Base-by-base conservation (phyloP, 208 protist genomes). In the Lotmaria passim region DNA sequence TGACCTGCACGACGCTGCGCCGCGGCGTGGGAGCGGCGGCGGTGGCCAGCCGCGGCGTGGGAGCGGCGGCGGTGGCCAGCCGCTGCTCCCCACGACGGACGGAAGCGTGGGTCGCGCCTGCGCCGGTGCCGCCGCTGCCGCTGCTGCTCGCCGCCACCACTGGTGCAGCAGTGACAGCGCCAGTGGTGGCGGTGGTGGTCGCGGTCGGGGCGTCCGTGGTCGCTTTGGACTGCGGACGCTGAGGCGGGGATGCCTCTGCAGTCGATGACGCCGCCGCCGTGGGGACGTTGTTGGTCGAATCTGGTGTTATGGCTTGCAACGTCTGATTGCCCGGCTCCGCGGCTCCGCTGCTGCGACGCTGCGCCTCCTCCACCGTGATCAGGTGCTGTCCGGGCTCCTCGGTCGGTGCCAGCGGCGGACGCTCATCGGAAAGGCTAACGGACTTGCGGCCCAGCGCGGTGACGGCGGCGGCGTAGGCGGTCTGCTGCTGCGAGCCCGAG, bases 41-140 rank as follows among this genome's bases (percentile, higher is more conserved):
- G 46, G 24, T 51, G 2, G 61, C 51, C 21, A 75, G 46, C 3
- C 69, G 53, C 69, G 68, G 69, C 61, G n/a, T n/a, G n/a, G n/a
- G n/a, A n/a, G 69, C 38, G 3, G 60, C 21, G 43, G 30, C 23
- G 46, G 24, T 51, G 2, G 61, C 51, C 21, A 75, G 46, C 3
- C 69, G 53, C 69, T 75, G 69, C 61, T 75, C 69, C 10, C 69
- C 69, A 14, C 69, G 69, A 10, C 69, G 69, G 43, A 69, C 48
- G 17, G 60, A 63, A 1, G 17, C 43, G 24, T 53, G 57, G 26
- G 44, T 11, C 0, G 23, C 7, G 12, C 34, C 53, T 7, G 15
- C 28, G 8, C 30, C 61, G 14, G 6, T 10, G 21, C 10, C 17
- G 17, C n/a, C 30, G 57, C 1, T 51, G 24, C 7, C n/a, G n/a